Conservation (phyloP, 495 filamentous ascomycete genomes). For the Penicillium atrosanguineum region DNA sequence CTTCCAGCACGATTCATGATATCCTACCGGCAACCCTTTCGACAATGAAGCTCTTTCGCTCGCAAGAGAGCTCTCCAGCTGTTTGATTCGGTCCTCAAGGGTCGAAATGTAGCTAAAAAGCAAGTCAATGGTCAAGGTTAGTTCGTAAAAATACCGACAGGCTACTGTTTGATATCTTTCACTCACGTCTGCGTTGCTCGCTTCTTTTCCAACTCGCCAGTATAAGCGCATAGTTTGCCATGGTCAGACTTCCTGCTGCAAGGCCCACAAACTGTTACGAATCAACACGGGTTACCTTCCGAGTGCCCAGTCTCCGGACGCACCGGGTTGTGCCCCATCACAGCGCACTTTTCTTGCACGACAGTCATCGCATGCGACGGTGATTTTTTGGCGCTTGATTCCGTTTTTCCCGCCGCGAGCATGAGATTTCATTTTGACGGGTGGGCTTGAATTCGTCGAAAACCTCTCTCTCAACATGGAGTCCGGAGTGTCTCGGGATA, state of each 20-base stretch:
- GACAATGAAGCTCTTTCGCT: constrained; percentile 3
- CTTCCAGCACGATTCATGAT: too few relatives aligned
- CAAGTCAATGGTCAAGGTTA: not conserved
- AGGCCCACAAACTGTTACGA: constrained; percentile 33
- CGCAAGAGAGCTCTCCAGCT: constrained; percentile 21
- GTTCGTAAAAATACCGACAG: not conserved
- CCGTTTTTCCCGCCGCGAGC: not conserved
- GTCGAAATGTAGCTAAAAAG: constrained; percentile 24
- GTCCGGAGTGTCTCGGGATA: constrained; percentile 3
- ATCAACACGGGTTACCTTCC: constrained; percentile 18
- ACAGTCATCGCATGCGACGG: constrained; percentile 40
- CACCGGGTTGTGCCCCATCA: constrained; percentile 40
- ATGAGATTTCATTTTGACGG: not conserved
- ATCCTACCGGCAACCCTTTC: not conserved
- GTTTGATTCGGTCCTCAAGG: constrained; percentile 30
- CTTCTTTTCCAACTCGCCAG: constrained; percentile 35
- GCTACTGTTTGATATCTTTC: not conserved
- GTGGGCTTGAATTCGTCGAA: not conserved
- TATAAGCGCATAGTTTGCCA: constrained; percentile 26
- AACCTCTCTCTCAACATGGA: not conserved
- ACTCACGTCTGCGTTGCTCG: constrained; percentile 26
- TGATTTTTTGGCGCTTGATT: constrained; percentile 35
- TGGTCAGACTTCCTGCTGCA: constrained; percentile 26
- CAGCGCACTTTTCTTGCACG: constrained; percentile 36
- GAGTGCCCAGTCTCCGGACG: constrained; percentile 4